These are phyloP conservation scores for Boletellus ananiceps DNA, from an alignment of 768 basidiomycete genomes.

Conservation along the genomic window DNA sequence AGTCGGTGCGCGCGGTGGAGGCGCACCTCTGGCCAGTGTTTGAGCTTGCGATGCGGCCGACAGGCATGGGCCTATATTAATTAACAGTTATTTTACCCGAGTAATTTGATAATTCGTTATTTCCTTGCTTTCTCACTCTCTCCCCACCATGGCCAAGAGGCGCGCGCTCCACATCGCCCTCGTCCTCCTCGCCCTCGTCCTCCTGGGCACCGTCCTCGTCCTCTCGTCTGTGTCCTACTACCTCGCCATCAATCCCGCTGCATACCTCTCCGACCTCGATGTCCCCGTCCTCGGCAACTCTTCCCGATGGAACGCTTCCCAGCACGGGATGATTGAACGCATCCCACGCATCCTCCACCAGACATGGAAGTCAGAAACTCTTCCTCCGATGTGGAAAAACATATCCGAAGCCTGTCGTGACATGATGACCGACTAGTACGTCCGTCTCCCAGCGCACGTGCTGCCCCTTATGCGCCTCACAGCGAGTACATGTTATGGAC, in stretches of 20 bases:
- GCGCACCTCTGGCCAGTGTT: constrained; percentile 49
- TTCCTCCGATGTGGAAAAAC: constrained; percentile 77
- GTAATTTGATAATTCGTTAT: not conserved
- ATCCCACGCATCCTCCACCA: constrained; percentile 95
- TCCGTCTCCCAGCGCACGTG: constrained; percentile 20
- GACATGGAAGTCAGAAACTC: constrained; percentile 92
- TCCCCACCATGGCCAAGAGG: constrained; percentile 37
- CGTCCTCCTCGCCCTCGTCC: constrained; percentile 64
- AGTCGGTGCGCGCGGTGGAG: constrained; percentile 45
- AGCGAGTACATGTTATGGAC: constrained; percentile 99
- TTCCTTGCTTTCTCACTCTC: not conserved
- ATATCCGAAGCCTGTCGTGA: constrained; percentile 82
- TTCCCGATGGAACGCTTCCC: constrained; percentile 60
- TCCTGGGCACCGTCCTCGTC: constrained; percentile 85
- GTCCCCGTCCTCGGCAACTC: constrained; percentile 54
- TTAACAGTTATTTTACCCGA: not conserved
- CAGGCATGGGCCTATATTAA: constrained; percentile 24
- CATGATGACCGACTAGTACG: constrained; percentile 96
- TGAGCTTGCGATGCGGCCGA: constrained; percentile 40
- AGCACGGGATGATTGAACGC: constrained; percentile 60
- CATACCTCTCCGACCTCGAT: constrained; percentile 78
- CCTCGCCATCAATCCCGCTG: constrained; percentile 71
- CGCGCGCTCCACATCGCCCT: constrained; percentile 46
- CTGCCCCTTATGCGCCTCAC: constrained; percentile 15
- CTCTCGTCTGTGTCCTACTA: constrained; percentile 90